Evolutionary conservation across 306 rosid species (phyloP).

Genomic region (Prosopis cineraria): DNA sequence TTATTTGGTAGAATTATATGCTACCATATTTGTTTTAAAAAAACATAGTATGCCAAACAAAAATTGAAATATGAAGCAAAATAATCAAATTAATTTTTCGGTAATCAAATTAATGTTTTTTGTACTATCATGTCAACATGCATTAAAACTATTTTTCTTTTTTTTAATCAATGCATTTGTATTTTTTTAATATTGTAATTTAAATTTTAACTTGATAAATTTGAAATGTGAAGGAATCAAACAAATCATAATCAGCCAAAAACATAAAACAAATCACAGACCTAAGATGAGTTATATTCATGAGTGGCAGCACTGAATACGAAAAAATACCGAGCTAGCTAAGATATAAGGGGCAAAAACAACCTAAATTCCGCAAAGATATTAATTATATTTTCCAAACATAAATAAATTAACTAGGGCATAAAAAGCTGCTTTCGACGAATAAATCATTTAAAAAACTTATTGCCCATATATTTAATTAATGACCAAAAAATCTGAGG

Average conservation of each 20-base stretch:
- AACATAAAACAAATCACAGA: neutral
- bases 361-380: neutral
- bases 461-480: neutral
- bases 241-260: neutral
- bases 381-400: neutral
- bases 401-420: neutral
- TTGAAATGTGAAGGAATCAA: neutral
- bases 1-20: neutral
- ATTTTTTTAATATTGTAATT: neutral
- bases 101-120: neutral
- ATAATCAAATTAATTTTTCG: too few relatives aligned
- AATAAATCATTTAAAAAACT: neutral
- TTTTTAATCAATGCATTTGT: neutral
- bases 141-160: neutral
- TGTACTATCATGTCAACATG: neutral
- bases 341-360: neutral
- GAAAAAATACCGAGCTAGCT: neutral
- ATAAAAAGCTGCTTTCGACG: neutral
- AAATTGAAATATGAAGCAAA: neutral
- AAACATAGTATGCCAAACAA: neutral
- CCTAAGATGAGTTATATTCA: neutral
- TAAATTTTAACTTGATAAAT: neutral
- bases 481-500: neutral
- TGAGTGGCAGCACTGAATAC: neutral
- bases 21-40: too few relatives aligned